Evolutionary conservation across 139 green algal genomes (phyloP).

Genomic region (Bryopsis sp.): DNA sequence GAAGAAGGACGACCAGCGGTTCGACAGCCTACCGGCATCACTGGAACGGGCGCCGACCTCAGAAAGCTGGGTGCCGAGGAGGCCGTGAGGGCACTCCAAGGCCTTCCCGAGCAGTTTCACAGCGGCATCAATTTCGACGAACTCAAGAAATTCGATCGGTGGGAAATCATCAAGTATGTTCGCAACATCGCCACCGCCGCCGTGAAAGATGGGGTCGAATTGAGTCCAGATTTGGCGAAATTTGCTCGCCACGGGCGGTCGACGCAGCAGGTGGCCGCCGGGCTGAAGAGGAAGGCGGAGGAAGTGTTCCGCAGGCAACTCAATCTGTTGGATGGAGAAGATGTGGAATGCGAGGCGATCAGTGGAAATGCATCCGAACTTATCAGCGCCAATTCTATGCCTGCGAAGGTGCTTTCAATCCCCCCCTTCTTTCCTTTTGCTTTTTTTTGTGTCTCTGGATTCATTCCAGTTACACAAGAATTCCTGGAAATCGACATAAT

Average conservation of each 20-base stretch:
- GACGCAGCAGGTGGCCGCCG: not conserved
- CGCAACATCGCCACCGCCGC: constrained; percentile 1
- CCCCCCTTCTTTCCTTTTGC: too few relatives aligned
- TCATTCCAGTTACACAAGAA: too few relatives aligned
- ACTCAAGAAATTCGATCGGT: constrained; percentile 4
- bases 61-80: not conserved
- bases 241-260: not conserved
- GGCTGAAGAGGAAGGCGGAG: constrained; percentile 3
- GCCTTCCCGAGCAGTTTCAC: not conserved
- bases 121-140: constrained; percentile 1
- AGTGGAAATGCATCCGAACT: too few relatives aligned
- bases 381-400: too few relatives aligned
- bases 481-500: too few relatives aligned
- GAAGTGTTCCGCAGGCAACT: constrained; percentile 6
- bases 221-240: constrained; percentile 8
- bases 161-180: constrained; percentile 11
- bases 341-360: not conserved
- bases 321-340: not conserved
- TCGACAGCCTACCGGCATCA: not conserved
- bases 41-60: not conserved
- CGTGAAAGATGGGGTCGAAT: not conserved
- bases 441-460: too few relatives aligned
- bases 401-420: too few relatives aligned
- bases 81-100: not conserved
- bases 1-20: not conserved